These are phyloP conservation scores for Avicennia marina DNA, from an alignment of 257 asterid genomes.

Conservation along the genomic window DNA sequence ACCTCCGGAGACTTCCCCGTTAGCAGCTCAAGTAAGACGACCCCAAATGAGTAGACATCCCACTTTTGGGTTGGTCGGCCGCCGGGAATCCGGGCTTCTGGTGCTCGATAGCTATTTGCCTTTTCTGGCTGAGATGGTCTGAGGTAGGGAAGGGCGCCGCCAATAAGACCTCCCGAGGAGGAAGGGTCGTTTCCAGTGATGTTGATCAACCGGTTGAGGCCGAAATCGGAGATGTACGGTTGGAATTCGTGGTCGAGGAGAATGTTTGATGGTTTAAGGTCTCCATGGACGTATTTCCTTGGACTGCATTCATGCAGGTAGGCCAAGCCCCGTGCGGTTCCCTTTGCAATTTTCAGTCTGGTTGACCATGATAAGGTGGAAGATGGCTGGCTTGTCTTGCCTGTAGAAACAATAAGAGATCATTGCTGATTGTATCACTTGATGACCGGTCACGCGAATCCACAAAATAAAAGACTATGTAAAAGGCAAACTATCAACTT, in stretches of 20 bases:
- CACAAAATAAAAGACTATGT: no score
- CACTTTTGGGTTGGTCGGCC: slow-evolving; percentile 85
- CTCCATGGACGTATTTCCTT: slow-evolving; percentile 82
- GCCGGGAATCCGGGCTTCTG: slow-evolving; percentile 65
- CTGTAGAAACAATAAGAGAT: no score
- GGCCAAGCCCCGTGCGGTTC: slow-evolving; percentile 77
- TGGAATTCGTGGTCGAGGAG: slow-evolving; percentile 80
- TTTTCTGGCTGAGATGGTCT: slow-evolving; percentile 53
- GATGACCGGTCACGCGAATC: no score
- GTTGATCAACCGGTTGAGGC: slow-evolving; percentile 80
- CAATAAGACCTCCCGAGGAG: slow-evolving; percentile 84
- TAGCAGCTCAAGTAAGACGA: slow-evolving; percentile 69
- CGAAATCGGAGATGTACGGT: slow-evolving; percentile 73
- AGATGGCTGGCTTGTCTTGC: slow-evolving; percentile 61
- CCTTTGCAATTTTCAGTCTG: slow-evolving; percentile 66
- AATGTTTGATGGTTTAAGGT: slow-evolving; percentile 82
- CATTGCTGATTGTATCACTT: no score
- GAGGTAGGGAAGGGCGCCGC: slow-evolving; percentile 77
- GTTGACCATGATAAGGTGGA: slow-evolving; percentile 66
- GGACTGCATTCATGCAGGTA: slow-evolving; percentile 97
- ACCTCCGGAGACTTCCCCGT: slow-evolving; percentile 83
- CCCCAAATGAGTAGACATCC: slow-evolving; percentile 93
- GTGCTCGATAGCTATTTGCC: slow-evolving; percentile 63
- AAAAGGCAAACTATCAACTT: no score
- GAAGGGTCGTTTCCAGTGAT: slow-evolving; percentile 86